phyloP scores from a whole-genome alignment of 2,329 filamentous ascomycete species.

The Aureobasidium vineae region DNA sequence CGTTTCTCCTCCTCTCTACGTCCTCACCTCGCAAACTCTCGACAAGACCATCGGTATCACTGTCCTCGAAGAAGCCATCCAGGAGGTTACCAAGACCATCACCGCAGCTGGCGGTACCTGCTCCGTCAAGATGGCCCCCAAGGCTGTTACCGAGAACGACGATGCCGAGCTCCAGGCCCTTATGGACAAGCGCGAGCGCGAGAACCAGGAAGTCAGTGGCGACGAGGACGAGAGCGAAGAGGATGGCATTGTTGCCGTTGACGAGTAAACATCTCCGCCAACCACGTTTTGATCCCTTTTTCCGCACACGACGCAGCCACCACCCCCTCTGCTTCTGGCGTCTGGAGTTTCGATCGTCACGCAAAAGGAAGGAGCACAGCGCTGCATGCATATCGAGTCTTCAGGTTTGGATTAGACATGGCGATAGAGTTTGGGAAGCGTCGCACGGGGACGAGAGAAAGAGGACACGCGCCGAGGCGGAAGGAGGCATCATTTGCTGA shows the following conservation, averaged over 20 bases:
- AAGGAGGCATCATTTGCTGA: conserved; percentile 22
- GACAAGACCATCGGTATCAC: conserved; percentile 87
- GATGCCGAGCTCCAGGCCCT: conserved; percentile 94
- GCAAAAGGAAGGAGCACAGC: conserved; percentile 20
- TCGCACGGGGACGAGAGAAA: conserved; percentile 4
- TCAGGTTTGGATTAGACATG: conserved; percentile 20
- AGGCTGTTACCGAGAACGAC: conserved; percentile 98
- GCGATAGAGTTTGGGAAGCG: conserved; percentile 6
- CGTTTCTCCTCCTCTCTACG: conserved; percentile 95
- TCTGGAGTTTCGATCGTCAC: conserved; percentile 20
- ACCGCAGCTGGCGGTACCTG: conserved; percentile 73
- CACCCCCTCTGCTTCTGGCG: conserved; percentile 17
- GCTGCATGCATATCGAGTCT: conserved; percentile 21
- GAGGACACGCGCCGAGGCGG: conserved; percentile 13
- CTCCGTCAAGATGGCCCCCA: conserved; percentile 96
- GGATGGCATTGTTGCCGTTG: conserved; percentile 67
- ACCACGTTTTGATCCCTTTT: conserved; percentile 10
- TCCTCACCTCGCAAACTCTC: conserved; percentile 90
- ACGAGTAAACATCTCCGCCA: conserved; percentile 25
- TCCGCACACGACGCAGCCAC: background rate
- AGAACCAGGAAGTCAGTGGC: conserved; percentile 97
- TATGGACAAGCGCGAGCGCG: conserved; percentile 98
- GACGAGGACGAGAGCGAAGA: conserved; percentile 97
- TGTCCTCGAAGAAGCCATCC: conserved; percentile 82
- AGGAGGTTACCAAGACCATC: conserved; percentile 80